Percentiles rank a stretch among this genome's conserved stretches.
phyloP scores from a whole-genome alignment of 2,329 filamentous ascomycete species.

The Venturia carpophila region DNA sequence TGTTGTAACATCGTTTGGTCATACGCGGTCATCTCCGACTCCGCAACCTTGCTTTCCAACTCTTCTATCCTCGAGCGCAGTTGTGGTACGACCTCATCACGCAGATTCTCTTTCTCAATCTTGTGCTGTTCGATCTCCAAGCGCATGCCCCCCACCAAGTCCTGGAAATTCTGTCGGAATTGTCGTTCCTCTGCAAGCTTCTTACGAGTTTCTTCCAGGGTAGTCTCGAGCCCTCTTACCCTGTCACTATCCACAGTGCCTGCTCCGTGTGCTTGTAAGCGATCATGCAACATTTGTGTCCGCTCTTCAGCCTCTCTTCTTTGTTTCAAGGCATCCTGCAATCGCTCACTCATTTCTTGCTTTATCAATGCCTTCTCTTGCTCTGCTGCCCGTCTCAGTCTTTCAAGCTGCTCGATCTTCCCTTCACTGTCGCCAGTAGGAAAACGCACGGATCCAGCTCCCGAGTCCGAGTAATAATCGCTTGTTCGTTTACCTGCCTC shows the following conservation, averaged over 20 bases:
- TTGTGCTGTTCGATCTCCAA: slow-evolving; percentile 72
- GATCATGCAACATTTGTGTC: slow-evolving; percentile 72
- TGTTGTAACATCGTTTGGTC: slow-evolving; percentile 82
- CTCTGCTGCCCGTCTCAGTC: slow-evolving; percentile 72
- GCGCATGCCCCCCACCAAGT: slow-evolving; percentile 75
- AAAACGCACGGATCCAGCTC: slow-evolving; percentile 74
- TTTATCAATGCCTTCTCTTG: slow-evolving; percentile 85
- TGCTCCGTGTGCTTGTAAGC: slow-evolving; percentile 45
- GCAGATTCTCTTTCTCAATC: slow-evolving; percentile 85
- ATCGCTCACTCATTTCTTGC: slow-evolving; percentile 73
- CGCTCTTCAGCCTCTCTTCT: slow-evolving; percentile 73
- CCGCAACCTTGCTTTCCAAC: slow-evolving; percentile 64
- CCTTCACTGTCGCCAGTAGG: slow-evolving; percentile 44
- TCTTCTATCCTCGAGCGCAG: slow-evolving; percentile 69
- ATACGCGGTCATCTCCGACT: slow-evolving; percentile 66
- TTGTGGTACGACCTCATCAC: slow-evolving; percentile 78
- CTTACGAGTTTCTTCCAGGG: slow-evolving; percentile 74
- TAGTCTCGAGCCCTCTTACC: slow-evolving; percentile 68
- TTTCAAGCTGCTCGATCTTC: slow-evolving; percentile 66
- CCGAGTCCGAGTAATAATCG: slow-evolving; percentile 97
- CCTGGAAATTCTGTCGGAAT: slow-evolving; percentile 88
- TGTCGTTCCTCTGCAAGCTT: slow-evolving; percentile 77
- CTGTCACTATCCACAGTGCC: slow-evolving; percentile 34
- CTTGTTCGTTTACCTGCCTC: slow-evolving; percentile 66
- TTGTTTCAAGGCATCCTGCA: slow-evolving; percentile 76